phyloP scores from a whole-genome alignment of 768 basidiomycete genomes.

The Suillus lakei region DNA sequence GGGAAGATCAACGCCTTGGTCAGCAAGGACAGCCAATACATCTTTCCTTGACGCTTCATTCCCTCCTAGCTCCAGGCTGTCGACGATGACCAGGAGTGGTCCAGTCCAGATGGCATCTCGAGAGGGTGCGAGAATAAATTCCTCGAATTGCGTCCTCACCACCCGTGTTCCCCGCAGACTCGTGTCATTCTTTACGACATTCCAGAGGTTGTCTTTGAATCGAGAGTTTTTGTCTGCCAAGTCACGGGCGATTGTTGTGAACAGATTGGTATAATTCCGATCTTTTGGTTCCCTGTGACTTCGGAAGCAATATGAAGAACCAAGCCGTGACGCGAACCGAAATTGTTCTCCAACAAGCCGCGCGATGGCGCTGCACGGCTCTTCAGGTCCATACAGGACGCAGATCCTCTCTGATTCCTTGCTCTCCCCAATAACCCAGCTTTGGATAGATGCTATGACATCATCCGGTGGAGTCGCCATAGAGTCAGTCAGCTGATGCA shows the following conservation, averaged over 20 bases:
- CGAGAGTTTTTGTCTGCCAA: conserved; percentile 35
- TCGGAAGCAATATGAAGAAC: conserved; percentile 32
- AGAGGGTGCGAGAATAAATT: conserved; percentile 4
- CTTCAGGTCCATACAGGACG: conserved; percentile 30
- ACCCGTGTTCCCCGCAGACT: not conserved
- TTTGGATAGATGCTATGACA: not conserved
- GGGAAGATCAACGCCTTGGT: not conserved
- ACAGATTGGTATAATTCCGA: conserved; percentile 28
- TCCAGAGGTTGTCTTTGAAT: conserved; percentile 21
- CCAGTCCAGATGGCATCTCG: not conserved
- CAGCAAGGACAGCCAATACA: not conserved
- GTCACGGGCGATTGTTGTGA: conserved; percentile 37
- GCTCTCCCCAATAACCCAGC: conserved; percentile 20
- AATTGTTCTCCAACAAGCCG: conserved; percentile 32
- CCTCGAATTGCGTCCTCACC: not conserved
- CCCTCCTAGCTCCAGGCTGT: conserved; percentile 5
- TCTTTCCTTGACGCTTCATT: not conserved
- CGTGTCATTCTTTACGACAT: conserved; percentile 17
- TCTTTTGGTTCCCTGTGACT: not conserved
- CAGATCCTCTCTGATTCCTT: conserved; percentile 21
- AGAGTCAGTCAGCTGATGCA: too few relatives aligned
- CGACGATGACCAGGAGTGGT: conserved; percentile 8
- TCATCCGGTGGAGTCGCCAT: not conserved
- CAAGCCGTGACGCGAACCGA: conserved; percentile 29
- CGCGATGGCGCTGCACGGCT: conserved; percentile 37